A percentile compares a stretch with the other conserved stretches of the same genome.
phyloP scores from a whole-genome alignment of 192 early-diverging fungal genomes.

The Endogone sp. region DNA sequence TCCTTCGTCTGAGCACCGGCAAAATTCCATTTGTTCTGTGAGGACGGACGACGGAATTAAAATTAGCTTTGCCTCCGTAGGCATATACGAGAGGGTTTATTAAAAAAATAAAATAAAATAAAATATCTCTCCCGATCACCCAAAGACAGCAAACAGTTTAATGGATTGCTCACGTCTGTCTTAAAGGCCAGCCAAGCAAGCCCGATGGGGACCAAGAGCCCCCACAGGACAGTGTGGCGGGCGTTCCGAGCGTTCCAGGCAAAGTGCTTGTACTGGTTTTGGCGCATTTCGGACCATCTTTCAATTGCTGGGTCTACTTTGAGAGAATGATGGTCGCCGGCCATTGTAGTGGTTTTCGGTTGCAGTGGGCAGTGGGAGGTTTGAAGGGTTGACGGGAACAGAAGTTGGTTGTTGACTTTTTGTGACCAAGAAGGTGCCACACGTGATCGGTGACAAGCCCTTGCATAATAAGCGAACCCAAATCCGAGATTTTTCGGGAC shows the following conservation, averaged over 20 bases:
- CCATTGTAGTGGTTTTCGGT: constrained; percentile 10
- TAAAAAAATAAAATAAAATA: no score
- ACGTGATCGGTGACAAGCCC: no score
- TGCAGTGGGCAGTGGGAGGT: no score
- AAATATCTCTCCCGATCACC: no score
- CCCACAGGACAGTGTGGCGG: constrained; percentile 23
- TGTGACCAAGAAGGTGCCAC: no score
- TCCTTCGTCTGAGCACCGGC: constrained; percentile 31
- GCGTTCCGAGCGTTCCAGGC: constrained; percentile 25
- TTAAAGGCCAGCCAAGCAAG: constrained; percentile 26
- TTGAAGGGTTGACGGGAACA: no score
- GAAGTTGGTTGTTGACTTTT: no score
- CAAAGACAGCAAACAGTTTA: no score
- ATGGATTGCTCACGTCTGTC: constrained; percentile 35
- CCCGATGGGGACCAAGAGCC: constrained; percentile 28
- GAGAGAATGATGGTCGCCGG: constrained; percentile 20
- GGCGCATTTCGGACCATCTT: constrained; percentile 34
- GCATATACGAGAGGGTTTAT: neutral
- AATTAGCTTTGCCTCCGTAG: neutral
- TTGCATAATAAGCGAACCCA: no score
- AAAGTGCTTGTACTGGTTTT: constrained; percentile 35
- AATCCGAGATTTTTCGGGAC: no score
- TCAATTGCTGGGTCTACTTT: constrained; percentile 36
- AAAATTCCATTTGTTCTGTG: constrained; percentile 32
- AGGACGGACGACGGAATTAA: neutral